Conservation (phyloP, 768 basidiomycete species). For the Sporobolomyces roseus region DNA sequence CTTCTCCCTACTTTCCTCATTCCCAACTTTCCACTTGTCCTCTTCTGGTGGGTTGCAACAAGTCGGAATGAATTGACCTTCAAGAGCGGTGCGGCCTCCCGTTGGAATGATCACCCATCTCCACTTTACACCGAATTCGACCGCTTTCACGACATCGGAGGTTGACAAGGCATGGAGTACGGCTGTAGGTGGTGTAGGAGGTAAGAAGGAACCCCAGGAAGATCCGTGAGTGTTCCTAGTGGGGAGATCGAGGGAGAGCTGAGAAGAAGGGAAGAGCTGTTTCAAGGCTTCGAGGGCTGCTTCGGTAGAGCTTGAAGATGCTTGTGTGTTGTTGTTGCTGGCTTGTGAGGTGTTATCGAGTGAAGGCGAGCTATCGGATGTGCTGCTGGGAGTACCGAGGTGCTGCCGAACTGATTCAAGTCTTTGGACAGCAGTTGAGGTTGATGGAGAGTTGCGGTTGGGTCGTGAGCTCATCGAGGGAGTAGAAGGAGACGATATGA, state of each 20-base stretch:
- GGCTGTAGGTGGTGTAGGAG: slow-evolving; percentile 1
- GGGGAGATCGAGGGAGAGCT: slow-evolving; percentile 30
- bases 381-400: slow-evolving; percentile 6
- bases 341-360: too few species aligned
- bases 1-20: background rate
- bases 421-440: background rate
- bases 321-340: too few species aligned
- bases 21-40: slow-evolving; percentile 3
- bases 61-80: slow-evolving; percentile 63
- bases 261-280: slow-evolving; percentile 13
- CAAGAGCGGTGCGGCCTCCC: slow-evolving; percentile 77
- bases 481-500: too few species aligned
- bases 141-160: slow-evolving; percentile 72
- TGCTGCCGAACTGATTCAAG: slow-evolving; percentile 1
- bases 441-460: background rate
- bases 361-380: too few species aligned
- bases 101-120: slow-evolving; percentile 71
- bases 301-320: background rate
- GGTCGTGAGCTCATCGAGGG: too few species aligned
- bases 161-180: slow-evolving; percentile 57
- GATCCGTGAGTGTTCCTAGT: slow-evolving; percentile 14
- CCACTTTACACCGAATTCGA: slow-evolving; percentile 68
- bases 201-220: slow-evolving; percentile 16
- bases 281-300: background rate
- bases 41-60: slow-evolving; percentile 23